These are phyloP conservation scores for Striga hermonthica DNA, from an alignment of 305 asterid species.

Conservation along the genomic window DNA sequence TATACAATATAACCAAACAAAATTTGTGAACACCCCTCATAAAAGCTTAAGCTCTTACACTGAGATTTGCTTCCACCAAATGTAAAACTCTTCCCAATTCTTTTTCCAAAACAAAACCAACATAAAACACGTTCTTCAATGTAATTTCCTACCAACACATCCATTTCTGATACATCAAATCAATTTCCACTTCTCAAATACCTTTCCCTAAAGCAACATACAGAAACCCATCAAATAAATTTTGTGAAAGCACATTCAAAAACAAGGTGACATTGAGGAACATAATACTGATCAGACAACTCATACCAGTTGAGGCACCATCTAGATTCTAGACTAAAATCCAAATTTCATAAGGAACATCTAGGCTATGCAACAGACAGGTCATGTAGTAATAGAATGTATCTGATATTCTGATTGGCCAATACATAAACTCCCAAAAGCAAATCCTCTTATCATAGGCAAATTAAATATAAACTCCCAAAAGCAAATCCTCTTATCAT, in stretches of 20 bases:
- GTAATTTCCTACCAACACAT: neutral
- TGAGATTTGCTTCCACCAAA: conserved; percentile 9
- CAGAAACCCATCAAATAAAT: conserved; percentile 6
- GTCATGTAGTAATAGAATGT: conserved; percentile 9
- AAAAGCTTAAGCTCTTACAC: conserved; percentile 12
- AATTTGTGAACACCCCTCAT: conserved; percentile 10
- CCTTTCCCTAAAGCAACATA: neutral
- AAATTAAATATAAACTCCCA: neutral
- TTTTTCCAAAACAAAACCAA: conserved; percentile 4
- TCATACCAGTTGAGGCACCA: conserved; percentile 10
- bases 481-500: conserved; percentile 1
- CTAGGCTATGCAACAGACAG: no score
- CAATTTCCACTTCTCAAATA: neutral
- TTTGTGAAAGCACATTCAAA: conserved; percentile 10
- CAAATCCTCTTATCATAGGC: neutral
- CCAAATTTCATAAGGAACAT: conserved; percentile 15
- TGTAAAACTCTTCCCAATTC: neutral
- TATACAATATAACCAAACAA: conserved; percentile 1
- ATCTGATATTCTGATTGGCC: no score
- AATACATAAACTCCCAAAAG: neutral
- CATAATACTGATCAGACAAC: conserved; percentile 8
- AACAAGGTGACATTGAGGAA: conserved; percentile 8
- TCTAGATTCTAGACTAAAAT: neutral
- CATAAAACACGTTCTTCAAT: neutral
- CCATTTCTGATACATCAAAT: neutral